phyloP scores from a whole-genome alignment of 345 rosid species.

The Anacardium occidentale region DNA sequence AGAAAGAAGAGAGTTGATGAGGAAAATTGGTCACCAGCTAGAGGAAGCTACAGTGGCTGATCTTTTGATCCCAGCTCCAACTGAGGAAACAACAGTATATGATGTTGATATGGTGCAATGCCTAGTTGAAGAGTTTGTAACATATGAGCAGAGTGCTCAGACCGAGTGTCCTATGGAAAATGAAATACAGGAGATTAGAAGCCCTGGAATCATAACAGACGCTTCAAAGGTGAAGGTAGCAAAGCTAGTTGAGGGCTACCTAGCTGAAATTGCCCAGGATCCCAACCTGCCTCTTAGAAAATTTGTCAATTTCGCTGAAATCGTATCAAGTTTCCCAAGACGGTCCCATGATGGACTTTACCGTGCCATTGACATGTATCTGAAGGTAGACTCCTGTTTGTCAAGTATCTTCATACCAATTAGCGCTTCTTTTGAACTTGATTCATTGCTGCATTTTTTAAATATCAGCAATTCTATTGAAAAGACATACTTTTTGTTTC shows the following conservation, averaged over 20 bases:
- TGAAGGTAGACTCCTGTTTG: conserved; percentile 46
- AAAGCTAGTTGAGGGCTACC: conserved; percentile 59
- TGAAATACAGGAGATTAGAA: conserved; percentile 33
- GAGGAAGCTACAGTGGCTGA: conserved; percentile 48
- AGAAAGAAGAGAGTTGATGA: conserved; percentile 45
- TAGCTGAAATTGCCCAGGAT: conserved; percentile 61
- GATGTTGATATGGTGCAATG: conserved; percentile 61
- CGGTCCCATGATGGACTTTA: conserved; percentile 65
- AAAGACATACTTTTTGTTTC: neutral
- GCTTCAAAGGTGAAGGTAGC: conserved; percentile 48
- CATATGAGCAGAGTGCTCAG: conserved; percentile 26
- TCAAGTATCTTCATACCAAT: neutral
- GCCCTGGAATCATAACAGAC: conserved; percentile 33
- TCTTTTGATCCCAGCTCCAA: conserved; percentile 46
- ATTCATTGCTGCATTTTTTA: neutral
- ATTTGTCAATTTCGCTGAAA: conserved; percentile 44
- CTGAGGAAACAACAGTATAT: conserved; percentile 38
- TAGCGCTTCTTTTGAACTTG: neutral
- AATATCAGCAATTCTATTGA: neutral
- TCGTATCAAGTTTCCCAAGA: conserved; percentile 49
- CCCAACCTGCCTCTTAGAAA: conserved; percentile 43
- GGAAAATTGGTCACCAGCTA: conserved; percentile 50
- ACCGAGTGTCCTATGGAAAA: conserved; percentile 22
- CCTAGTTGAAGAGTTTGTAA: conserved; percentile 45
- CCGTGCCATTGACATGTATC: conserved; percentile 71